phyloP scores from a whole-genome alignment of 345 rosid species.

The Arabidopsis suecica region DNA sequence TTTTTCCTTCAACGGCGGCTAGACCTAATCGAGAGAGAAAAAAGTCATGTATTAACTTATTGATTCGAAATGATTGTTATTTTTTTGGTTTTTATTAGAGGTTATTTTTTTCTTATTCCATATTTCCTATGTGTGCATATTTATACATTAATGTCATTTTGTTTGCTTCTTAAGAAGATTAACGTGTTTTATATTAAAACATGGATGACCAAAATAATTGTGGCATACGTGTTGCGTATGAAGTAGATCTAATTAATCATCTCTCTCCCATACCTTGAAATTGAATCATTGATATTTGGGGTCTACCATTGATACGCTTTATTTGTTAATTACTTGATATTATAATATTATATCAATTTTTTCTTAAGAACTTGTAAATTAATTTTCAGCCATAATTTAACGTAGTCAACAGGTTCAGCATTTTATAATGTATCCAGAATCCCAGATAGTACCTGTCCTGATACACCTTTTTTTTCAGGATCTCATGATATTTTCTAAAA shows the following conservation, averaged over 20 bases:
- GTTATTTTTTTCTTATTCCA: too few relatives aligned
- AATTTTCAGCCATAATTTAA: background rate
- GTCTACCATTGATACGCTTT: constrained; percentile 19
- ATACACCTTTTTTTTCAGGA: background rate
- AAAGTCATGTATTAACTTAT: too few relatives aligned
- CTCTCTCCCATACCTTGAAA: background rate
- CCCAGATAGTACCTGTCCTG: background rate
- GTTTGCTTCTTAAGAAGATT: constrained; percentile 14
- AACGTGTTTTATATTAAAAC: constrained; percentile 8
- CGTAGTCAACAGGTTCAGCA: background rate
- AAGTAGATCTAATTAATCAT: constrained; percentile 26
- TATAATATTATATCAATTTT: background rate
- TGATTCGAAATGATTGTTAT: too few relatives aligned
- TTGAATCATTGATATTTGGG: constrained; percentile 8
- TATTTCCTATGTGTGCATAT: too few relatives aligned
- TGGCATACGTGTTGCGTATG: constrained; percentile 2
- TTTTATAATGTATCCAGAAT: background rate
- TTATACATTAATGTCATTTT: background rate
- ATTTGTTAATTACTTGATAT: constrained; percentile 8
- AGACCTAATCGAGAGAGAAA: too few relatives aligned
- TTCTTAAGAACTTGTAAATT: background rate
- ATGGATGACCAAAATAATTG: constrained; percentile 4
- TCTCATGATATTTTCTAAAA: background rate
- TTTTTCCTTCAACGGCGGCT: too few relatives aligned
- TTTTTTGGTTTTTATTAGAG: too few relatives aligned